Evolutionary conservation across 1,284 basidiomycete species (phyloP).

Genomic region (Phellinidium pouzarii): DNA sequence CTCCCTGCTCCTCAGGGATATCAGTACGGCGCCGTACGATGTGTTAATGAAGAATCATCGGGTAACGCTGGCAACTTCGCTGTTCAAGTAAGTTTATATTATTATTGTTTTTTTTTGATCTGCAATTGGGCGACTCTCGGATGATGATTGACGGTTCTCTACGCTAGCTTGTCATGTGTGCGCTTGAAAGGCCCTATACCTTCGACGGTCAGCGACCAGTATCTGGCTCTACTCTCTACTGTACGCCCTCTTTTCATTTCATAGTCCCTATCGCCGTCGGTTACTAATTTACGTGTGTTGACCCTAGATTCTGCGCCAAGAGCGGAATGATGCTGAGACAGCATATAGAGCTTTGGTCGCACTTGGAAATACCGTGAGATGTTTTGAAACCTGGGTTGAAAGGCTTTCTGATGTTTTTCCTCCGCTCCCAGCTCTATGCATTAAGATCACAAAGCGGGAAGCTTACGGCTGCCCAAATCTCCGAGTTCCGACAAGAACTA

Average conservation of each 20-base stretch:
- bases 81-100: constrained; percentile 65
- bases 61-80: constrained; percentile 66
- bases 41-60: constrained; percentile 64
- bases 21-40: constrained; percentile 44
- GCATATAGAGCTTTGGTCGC: constrained; percentile 82
- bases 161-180: constrained; percentile 55
- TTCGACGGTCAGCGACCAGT: constrained; percentile 14
- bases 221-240: constrained; percentile 19
- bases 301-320: constrained; percentile 53
- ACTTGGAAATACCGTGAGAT: constrained; percentile 78
- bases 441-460: constrained; percentile 33
- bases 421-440: constrained; percentile 38
- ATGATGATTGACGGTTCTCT: not conserved
- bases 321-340: constrained; percentile 75
- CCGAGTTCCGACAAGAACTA: constrained; percentile 37
- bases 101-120: not conserved
- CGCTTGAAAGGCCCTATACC: constrained; percentile 38
- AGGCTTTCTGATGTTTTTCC: not conserved
- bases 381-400: not conserved
- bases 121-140: not conserved
- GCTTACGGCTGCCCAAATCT: constrained; percentile 34
- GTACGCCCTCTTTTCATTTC: constrained; percentile 2
- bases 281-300: constrained; percentile 3
- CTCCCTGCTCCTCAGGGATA: constrained; percentile 45
- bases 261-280: constrained; percentile 20